Evolutionary conservation across 2,329 filamentous ascomycete genomes (phyloP).

Genomic region (Lecanicillium sp.): DNA sequence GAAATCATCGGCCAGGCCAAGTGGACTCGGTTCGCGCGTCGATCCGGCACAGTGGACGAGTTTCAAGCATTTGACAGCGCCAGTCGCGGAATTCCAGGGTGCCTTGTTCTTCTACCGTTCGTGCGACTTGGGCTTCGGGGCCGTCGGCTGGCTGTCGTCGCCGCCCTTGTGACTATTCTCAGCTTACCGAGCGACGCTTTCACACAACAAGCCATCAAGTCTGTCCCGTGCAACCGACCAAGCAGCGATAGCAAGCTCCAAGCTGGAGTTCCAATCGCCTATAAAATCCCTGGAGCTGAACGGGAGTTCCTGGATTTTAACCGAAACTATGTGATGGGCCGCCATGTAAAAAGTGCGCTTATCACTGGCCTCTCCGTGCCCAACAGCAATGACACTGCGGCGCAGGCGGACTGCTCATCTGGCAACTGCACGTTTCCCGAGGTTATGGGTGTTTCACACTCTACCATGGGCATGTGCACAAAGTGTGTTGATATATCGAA

Average conservation of each 20-base stretch:
- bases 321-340: too few relatives aligned
- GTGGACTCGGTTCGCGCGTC: slow-evolving; percentile 12
- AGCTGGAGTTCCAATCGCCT: neutral
- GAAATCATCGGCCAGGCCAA: slow-evolving; percentile 10
- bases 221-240: too few relatives aligned
- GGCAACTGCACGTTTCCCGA: neutral
- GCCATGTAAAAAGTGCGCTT: too few relatives aligned
- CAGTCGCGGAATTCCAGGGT: neutral
- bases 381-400: neutral
- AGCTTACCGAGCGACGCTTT: neutral
- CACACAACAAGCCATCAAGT: neutral
- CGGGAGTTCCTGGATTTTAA: too few relatives aligned
- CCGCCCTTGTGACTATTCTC: neutral
- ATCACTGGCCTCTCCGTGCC: neutral
- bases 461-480: neutral
- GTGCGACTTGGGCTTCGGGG: neutral
- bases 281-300: neutral
- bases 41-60: neutral
- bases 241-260: too few relatives aligned
- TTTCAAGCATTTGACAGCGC: neutral
- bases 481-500: neutral
- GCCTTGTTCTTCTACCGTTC: neutral
- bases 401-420: neutral
- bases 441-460: neutral
- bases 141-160: neutral